Evolutionary conservation across 2,329 filamentous ascomycete species (phyloP), one percentile per base, ranked within the genome.

Genomic region (Xylaria sp.): DNA sequence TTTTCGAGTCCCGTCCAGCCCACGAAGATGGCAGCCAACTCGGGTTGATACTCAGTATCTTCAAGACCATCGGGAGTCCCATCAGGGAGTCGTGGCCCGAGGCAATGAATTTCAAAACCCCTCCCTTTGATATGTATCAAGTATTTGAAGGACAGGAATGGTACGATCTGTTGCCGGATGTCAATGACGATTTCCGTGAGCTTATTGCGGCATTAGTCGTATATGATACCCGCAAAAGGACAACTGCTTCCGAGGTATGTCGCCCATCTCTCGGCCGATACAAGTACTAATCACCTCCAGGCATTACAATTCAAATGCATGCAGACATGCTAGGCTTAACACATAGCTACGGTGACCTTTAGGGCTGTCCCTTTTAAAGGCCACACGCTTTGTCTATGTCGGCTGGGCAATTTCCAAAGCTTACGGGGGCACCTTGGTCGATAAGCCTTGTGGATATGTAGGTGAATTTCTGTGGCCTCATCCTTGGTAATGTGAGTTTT

Each of bases 91-190:
- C 78, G 0, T 99, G 94, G 94, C 94, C 94, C 2, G 91, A 92
- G 72, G 89, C 90, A 4, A 73, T 73, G 9, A 67, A 68, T 1
- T 88, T 95, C 65, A 78, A 72, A 54, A 84, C 85, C 1, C 89
- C 90, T 0, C 94, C 96, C 17, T 99, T 96, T 81, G 90, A 92
- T 13, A 95, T 92, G 71, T 99, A 96, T 74, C 82, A 86, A 39
- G 77, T 85, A 13, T 97, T 96, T 67, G 81, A 86, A 3, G 72
- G 77, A 0, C 81, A 81, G 59, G 59, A 76, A 0, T 97, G 92
- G 92, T 77, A 84, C 1, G 80, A 83, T 1, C 76, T 97, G 17
- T 73, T 97, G 39, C 84, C 84, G 0, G 78, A 77, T 4, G 80
- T 85, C 0, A 80, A 84, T 22, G 71, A 77, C 0, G 74, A 75